Base-by-base conservation (phyloP, 768 basidiomycete species). In the Tylopilus plumbeoviolaceoides region DNA sequence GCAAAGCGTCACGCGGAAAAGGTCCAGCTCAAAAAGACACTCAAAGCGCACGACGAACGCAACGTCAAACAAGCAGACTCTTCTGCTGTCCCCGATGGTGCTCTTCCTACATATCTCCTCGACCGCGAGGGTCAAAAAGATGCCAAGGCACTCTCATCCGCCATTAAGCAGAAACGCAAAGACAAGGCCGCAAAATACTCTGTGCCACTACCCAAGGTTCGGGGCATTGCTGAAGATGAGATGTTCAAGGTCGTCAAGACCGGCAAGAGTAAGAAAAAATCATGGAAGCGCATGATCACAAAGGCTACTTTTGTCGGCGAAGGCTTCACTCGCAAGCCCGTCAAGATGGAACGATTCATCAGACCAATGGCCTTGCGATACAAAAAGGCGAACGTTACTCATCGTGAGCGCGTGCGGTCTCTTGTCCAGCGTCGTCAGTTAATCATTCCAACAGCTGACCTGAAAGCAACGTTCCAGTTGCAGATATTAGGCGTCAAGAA, bases 241-340 rank as follows among this genome's bases (percentile, higher is more conserved):
- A 97, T 94, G 89, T 99, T 99, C 80, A 98, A 95, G 78, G 97
- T 99, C 28, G 77, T 99, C 79, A 91, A 93, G 78, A 94, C 95
- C 1, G 97, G 97, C 50, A 98, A 98, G 77, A 89, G 81, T 67
- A 97, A 93, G 74, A 85, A 82, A 65, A 99, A 98, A 73, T 81
- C 89, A 17, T 99, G 97, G 97, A 99, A 99, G 75, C 84, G 94
- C 60, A 98, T 98, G 94, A 91, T 99, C 55, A 97, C 93, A 51
- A 99, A 99, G 73, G 97, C 97, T 30, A 99, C 97, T 9, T 99
- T 98, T 64, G 97, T 99, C 30, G 95, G 95, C 5, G 94, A 98
- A 69, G 88, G 91, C 17, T 99, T 98, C 70, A 99, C 97, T 15
- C 79, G 97, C 56, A 98, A 98, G 71, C 97, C 97, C 1, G 95